Conservation (phyloP, 2,329 filamentous ascomycete genomes). For the Cladosporium phlei region DNA sequence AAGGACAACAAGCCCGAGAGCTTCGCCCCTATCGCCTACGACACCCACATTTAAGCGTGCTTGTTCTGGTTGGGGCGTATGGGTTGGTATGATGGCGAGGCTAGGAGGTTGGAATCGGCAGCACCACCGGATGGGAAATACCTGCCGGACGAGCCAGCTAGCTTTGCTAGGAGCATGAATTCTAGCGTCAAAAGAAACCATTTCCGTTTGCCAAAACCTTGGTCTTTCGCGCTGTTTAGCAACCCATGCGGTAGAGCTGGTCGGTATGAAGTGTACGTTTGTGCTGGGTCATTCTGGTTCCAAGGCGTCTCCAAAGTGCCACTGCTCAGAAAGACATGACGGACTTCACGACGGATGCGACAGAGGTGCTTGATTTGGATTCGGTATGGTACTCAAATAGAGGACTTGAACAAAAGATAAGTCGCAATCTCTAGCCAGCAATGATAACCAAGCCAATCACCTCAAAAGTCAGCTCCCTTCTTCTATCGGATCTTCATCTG, state of each 20-base stretch:
- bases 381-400: too few relatives aligned
- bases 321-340: too few relatives aligned
- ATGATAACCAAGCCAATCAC: too few relatives aligned
- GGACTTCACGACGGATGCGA: too few relatives aligned
- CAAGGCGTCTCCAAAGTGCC: too few relatives aligned
- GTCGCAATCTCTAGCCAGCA: too few relatives aligned
- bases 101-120: constrained; percentile 14
- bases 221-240: constrained; percentile 3
- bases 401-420: too few relatives aligned
- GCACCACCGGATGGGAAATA: constrained; percentile 14
- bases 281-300: too few relatives aligned
- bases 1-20: constrained; percentile 86
- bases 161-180: constrained; percentile 14
- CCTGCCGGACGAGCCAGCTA: constrained; percentile 14
- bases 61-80: constrained; percentile 5
- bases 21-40: constrained; percentile 86
- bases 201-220: constrained; percentile 10
- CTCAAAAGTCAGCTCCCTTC: too few relatives aligned
- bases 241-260: constrained; percentile 6
- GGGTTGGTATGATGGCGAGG: constrained; percentile 13
- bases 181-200: constrained; percentile 14
- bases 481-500: too few relatives aligned
- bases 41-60: constrained; percentile 84
- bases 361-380: too few relatives aligned
- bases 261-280: background rate